Conservation (phyloP, 2,329 filamentous ascomycete genomes). For the Penicillium sp. region DNA sequence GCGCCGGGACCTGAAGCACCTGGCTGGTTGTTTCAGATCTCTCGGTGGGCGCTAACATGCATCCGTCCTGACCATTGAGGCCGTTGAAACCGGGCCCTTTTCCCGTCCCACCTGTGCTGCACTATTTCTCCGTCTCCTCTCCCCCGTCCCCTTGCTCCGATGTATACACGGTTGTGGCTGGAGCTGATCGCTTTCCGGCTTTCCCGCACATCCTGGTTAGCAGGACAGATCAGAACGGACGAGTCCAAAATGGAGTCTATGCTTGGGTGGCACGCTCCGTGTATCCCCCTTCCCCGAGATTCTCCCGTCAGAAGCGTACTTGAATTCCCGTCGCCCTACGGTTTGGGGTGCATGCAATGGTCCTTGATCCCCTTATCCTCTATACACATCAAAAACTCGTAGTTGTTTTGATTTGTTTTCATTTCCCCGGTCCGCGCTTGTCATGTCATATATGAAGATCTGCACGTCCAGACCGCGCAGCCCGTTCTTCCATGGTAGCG, state of each 20-base stretch:
- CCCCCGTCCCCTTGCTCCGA: slow-evolving; percentile 2
- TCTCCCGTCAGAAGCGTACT: slow-evolving; percentile 4
- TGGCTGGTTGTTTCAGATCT: slow-evolving; percentile 32
- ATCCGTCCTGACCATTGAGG: slow-evolving; percentile 19
- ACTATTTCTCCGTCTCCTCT: slow-evolving; percentile 19
- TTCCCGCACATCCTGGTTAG: slow-evolving; percentile 2
- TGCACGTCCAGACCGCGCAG: background rate
- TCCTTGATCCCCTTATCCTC: background rate
- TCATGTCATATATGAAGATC: slow-evolving; percentile 12
- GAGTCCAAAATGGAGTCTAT: slow-evolving; percentile 4
- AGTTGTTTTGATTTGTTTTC: background rate
- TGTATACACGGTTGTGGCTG: slow-evolving; percentile 17
- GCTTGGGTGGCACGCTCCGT: background rate
- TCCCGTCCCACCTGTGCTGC: background rate
- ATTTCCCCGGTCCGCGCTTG: slow-evolving; percentile 3
- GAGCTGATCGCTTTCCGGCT: slow-evolving; percentile 10
- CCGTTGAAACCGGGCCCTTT: slow-evolving; percentile 8
- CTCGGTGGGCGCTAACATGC: slow-evolving; percentile 33
- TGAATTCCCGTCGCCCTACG: background rate
- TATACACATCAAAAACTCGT: background rate
- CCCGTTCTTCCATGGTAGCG: background rate
- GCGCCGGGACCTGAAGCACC: slow-evolving; percentile 38
- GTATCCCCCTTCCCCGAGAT: slow-evolving; percentile 2
- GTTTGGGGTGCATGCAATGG: slow-evolving; percentile 17
- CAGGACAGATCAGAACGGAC: slow-evolving; percentile 16